These are phyloP conservation scores for Choanephora cucurbitarum DNA, from an alignment of 371 early-diverging fungal genomes.

Conservation along the genomic window DNA sequence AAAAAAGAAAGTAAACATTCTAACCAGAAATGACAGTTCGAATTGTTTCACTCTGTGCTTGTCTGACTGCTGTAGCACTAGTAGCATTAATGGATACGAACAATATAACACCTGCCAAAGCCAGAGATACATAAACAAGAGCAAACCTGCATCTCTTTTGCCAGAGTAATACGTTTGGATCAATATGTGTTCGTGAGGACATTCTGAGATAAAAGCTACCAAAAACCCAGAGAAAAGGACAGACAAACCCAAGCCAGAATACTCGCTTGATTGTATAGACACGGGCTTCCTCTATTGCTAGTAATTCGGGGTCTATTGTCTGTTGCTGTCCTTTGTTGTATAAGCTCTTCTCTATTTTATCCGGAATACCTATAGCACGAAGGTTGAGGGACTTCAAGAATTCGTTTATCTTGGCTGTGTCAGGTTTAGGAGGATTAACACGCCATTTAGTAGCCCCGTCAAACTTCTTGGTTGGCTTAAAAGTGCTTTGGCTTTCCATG, in stretches of 20 bases:
- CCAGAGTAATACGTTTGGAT: conserved; percentile 7
- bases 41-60: conserved; percentile 19
- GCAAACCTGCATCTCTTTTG: conserved; percentile 24
- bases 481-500: not conserved
- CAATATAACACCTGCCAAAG: conserved; percentile 8
- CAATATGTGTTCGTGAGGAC: not conserved
- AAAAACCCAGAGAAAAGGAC: conserved; percentile 21
- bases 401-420: too few relatives aligned
- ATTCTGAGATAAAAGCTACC: conserved; percentile 12
- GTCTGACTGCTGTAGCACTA: conserved; percentile 13
- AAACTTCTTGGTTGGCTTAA: not conserved
- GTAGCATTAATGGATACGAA: conserved; percentile 12
- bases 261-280: conserved; percentile 16
- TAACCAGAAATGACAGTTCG: conserved; percentile 17
- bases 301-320: conserved; percentile 1
- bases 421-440: too few relatives aligned
- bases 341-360: not conserved
- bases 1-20: not conserved
- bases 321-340: not conserved
- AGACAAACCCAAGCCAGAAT: conserved; percentile 23
- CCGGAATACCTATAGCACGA: too few relatives aligned
- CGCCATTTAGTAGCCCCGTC: too few relatives aligned
- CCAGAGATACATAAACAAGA: conserved; percentile 13
- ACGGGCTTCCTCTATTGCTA: not conserved
- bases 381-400: too few relatives aligned